Percentiles rank a stretch among this genome's conserved stretches.
These are phyloP conservation scores for Eleusine indica DNA, from an alignment of 176 grass and related monocot species.

Conservation along the genomic window DNA sequence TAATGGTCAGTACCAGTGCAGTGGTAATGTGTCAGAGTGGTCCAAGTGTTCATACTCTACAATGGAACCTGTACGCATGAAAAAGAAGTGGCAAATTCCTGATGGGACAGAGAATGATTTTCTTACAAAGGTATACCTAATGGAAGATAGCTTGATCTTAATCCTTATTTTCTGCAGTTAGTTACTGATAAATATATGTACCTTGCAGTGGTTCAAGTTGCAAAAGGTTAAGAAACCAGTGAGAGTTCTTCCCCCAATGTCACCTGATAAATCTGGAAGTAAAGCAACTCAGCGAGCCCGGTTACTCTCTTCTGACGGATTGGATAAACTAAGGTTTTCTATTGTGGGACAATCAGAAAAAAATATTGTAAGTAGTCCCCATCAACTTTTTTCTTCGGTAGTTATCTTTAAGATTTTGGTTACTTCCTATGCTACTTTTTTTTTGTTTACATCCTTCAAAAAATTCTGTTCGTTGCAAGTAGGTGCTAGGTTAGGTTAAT, in stretches of 20 bases:
- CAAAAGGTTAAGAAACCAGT: slow-evolving; percentile 83
- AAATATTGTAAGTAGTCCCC: slow-evolving; percentile 55
- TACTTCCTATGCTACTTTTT: slow-evolving; percentile 19
- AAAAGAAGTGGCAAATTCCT: slow-evolving; percentile 82
- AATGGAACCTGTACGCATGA: slow-evolving; percentile 70
- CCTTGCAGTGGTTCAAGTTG: slow-evolving; percentile 90
- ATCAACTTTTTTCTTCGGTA: slow-evolving; percentile 8
- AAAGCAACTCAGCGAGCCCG: slow-evolving; percentile 40
- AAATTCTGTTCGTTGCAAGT: not conserved
- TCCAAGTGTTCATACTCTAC: slow-evolving; percentile 85
- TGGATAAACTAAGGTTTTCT: slow-evolving; percentile 81
- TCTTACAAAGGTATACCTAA: slow-evolving; percentile 69
- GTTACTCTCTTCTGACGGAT: slow-evolving; percentile 53
- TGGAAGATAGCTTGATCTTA: not conserved
- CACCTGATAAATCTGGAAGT: slow-evolving; percentile 64
- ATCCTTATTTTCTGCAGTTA: slow-evolving; percentile 23
- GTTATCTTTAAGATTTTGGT: slow-evolving; percentile 11
- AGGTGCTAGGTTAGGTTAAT: not conserved
- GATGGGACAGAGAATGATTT: slow-evolving; percentile 64
- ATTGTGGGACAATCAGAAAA: slow-evolving; percentile 67
- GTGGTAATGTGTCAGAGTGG: slow-evolving; percentile 91
- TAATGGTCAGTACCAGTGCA: slow-evolving; percentile 72
- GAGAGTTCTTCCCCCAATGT: slow-evolving; percentile 77
- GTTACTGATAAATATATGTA: slow-evolving; percentile 35
- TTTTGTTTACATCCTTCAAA: not conserved